Base-by-base conservation (phyloP, 2,329 filamentous ascomycete species). In the Fusarium goolgardi region DNA sequence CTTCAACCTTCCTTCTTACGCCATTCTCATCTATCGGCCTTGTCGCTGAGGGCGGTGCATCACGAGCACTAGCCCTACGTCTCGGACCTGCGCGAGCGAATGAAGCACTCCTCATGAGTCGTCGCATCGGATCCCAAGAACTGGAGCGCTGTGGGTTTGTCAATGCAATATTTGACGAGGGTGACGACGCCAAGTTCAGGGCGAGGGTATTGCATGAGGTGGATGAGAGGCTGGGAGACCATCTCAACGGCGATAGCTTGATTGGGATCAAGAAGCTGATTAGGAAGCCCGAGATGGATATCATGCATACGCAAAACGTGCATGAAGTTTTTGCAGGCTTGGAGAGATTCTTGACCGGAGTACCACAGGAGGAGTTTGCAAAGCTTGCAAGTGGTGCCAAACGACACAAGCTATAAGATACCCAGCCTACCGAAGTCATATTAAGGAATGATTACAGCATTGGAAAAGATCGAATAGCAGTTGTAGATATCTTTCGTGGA, bases 81-180 rank as follows among this genome's bases (percentile, higher is more conserved):
- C 83, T 98, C 25, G 96, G 96, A 1, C 86, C 93, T 51, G 83
- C 87, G 60, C 92, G 92, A 76, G 94, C 94, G 12, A 97, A 96
- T 75, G 96, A 98, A 83, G 95, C 96, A 15, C 85, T 98, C 15
- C 89, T 99, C 70, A 96, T 97, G 91, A 94, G 91, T 74, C 92
- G 91, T 78, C 85, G 89, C 44, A 92, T 98, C 71, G 78, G 83
- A 0, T 87, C 87, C 31, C 87, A 90, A 25, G 93, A 97, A 75
- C 84, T 98, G 31, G 83, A 94, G 65, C 81, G 85, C 11, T 86
- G 87, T 4, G 94, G 95, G 0, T 98, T 93, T 75, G 92, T 96
- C 44, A 98, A 97, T 74, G 91, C 90, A 78, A 85, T 97, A 18
- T 91, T 97, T 69, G 81, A 82, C 15, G 81, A 84, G 66, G 90